Evolutionary conservation across 2,329 filamentous ascomycete species (phyloP).

Genomic region (Pseudogymnoascus sp.): DNA sequence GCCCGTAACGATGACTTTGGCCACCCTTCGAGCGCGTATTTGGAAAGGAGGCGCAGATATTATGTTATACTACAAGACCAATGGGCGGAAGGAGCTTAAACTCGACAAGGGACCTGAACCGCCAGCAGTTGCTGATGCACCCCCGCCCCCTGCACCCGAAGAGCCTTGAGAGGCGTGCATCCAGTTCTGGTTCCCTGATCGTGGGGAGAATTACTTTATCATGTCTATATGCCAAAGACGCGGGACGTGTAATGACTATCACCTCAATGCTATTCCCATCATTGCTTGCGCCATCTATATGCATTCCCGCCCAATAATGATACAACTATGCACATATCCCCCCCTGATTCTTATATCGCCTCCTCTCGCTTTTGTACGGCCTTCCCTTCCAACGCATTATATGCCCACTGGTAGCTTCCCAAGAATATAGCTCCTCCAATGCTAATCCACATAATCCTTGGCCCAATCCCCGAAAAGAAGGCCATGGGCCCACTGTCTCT

Average conservation of each 20-base stretch:
- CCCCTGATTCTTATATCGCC: not conserved
- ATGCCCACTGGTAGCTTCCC: conserved; percentile 84
- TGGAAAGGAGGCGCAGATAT: conserved; percentile 97
- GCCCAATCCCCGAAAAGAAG: conserved; percentile 70
- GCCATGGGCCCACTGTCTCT: conserved; percentile 53
- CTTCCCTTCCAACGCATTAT: conserved; percentile 56
- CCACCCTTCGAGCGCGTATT: conserved; percentile 80
- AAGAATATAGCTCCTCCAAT: conserved; percentile 90
- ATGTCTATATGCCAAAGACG: not conserved
- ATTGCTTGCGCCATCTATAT: conserved; percentile 17
- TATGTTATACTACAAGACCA: conserved; percentile 80
- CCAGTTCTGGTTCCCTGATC: not conserved
- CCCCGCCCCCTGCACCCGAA: not conserved
- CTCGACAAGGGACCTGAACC: not conserved
- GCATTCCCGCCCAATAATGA: conserved; percentile 11
- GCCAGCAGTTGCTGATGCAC: not conserved
- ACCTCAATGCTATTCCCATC: conserved; percentile 4
- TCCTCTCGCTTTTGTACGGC: not conserved
- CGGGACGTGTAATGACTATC: not conserved
- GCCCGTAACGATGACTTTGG: conserved; percentile 80
- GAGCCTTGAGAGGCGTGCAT: not conserved
- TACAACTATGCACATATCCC: not conserved
- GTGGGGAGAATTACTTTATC: not conserved
- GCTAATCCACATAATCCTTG: conserved; percentile 88
- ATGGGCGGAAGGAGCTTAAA: conserved; percentile 48